Conservation (phyloP, 495 filamentous ascomycete species). For the Rhizodiscina lignyota region DNA sequence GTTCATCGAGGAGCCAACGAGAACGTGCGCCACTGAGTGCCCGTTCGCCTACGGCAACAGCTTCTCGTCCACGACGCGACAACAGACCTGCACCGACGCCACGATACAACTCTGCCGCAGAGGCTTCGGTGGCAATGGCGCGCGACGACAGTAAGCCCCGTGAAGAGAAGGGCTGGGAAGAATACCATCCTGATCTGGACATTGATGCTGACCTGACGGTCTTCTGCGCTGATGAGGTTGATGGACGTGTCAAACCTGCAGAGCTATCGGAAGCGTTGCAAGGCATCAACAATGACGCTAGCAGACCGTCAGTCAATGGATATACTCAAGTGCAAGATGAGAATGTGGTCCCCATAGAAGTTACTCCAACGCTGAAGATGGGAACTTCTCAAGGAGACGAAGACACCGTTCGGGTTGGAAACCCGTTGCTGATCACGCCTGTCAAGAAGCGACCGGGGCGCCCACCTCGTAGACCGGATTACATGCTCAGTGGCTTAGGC, state of each 20-base stretch:
- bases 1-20: conserved; percentile 15
- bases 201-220: conserved; percentile 62
- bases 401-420: conserved; percentile 2
- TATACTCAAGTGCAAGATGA: conserved; percentile 13
- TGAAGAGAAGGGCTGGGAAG: conserved; percentile 91
- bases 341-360: conserved; percentile 8
- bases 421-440: conserved; percentile 4
- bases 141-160: conserved; percentile 88
- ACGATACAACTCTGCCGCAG: conserved; percentile 64
- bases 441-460: conserved; percentile 40
- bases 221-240: conserved; percentile 71
- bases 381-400: conserved; percentile 15
- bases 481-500: conserved; percentile 41
- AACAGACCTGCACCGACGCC: conserved; percentile 24
- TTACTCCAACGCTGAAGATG: not conserved
- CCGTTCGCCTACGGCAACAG: conserved; percentile 27
- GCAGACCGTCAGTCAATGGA: too few species aligned
- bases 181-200: conserved; percentile 90
- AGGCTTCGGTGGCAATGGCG: conserved; percentile 66
- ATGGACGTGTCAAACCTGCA: conserved; percentile 33
- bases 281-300: conserved; percentile 9
- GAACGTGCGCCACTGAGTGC: conserved; percentile 2
- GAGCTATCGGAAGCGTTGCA: conserved; percentile 2
- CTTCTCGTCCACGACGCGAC: conserved; percentile 23
- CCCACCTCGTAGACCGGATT: conserved; percentile 42